Conservation (phyloP, 192 early-diverging fungal genomes). For the Linnemannia elongata region DNA sequence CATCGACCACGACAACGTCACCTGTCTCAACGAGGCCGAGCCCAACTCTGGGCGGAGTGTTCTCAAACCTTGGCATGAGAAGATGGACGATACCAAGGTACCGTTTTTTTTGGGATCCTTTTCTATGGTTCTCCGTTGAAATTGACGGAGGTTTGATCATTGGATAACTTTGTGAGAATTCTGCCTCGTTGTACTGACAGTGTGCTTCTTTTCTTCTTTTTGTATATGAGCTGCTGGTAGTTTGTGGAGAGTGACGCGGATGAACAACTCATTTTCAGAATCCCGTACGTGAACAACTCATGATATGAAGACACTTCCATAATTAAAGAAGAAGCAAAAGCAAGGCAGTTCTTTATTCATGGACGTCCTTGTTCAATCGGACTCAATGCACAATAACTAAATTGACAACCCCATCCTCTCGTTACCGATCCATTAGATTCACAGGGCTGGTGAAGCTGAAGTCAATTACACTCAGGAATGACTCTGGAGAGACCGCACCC, state of each 20-base stretch:
- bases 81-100: slow-evolving; percentile 78
- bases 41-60: slow-evolving; percentile 75
- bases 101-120: neutral
- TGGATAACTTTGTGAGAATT: neutral
- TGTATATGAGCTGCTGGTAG: slow-evolving; percentile 31
- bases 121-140: no score
- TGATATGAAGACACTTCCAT: neutral
- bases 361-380: neutral
- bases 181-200: neutral
- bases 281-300: slow-evolving; percentile 76
- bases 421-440: slow-evolving; percentile 65
- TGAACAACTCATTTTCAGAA: slow-evolving; percentile 89
- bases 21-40: slow-evolving; percentile 84
- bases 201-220: neutral
- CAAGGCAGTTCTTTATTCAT: neutral
- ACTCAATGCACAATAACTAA: neutral
- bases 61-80: slow-evolving; percentile 89
- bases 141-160: neutral
- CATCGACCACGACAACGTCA: slow-evolving; percentile 83
- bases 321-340: neutral
- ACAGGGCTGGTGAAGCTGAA: slow-evolving; percentile 92
- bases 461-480: slow-evolving; percentile 85
- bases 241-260: slow-evolving; percentile 88
- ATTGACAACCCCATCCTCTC: neutral
- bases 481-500: slow-evolving; percentile 71